A percentile compares a stretch with the other conserved stretches of the same genome.
Evolutionary conservation across 192 early-diverging fungal species (phyloP).

Genomic region (Gryganskiella cystojenkinii): DNA sequence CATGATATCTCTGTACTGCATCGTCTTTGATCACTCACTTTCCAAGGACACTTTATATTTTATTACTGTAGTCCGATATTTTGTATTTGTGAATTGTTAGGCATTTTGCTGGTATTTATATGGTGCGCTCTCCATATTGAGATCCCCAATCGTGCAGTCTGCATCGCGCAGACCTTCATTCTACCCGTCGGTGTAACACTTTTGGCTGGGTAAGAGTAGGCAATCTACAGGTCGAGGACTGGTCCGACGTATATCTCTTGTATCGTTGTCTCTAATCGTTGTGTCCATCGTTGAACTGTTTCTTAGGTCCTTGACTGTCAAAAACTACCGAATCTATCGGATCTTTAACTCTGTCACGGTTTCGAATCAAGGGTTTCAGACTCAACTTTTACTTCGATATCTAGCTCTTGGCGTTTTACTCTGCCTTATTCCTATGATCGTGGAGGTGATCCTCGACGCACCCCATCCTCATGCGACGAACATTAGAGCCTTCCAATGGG

Average conservation of each 20-base stretch:
- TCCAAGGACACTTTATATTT: background rate
- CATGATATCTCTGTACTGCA: background rate
- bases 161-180: conserved; percentile 30
- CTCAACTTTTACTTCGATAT: conserved; percentile 13
- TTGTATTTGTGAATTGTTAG: conserved; percentile 57
- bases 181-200: conserved; percentile 51
- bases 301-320: conserved; percentile 57
- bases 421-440: background rate
- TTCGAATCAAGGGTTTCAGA: conserved; percentile 19
- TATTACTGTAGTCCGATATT: conserved; percentile 52
- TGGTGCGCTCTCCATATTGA: conserved; percentile 51
- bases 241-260: too few relatives aligned
- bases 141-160: conserved; percentile 30
- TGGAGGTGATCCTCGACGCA: conserved; percentile 12
- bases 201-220: conserved; percentile 19
- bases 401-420: conserved; percentile 3
- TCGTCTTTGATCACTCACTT: background rate
- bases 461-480: conserved; percentile 5
- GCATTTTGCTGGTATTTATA: conserved; percentile 52
- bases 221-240: too few relatives aligned
- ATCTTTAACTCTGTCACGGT: conserved; percentile 56
- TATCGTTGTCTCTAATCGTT: too few relatives aligned
- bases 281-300: background rate
- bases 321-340: conserved; percentile 62
- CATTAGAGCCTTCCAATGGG: conserved; percentile 20